Base-by-base conservation (phyloP, 108 stramenopile genomes). In the Skeletonema marinoi region DNA sequence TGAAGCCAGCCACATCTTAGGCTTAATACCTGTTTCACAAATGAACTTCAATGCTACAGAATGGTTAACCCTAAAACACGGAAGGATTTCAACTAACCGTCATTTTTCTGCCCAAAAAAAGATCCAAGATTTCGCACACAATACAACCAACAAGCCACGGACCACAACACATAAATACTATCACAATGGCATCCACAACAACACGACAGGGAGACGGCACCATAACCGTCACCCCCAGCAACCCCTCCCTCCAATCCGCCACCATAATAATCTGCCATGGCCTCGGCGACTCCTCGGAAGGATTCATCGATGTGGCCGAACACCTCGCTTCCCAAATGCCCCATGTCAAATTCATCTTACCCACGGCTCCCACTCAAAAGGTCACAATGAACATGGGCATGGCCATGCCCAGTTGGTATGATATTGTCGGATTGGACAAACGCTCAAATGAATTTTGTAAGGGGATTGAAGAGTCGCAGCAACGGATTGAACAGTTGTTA, bases 391-490 rank as follows among this genome's bases (percentile, higher is more conserved):
- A 96, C 73, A 89, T 89, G 89, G 96, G 96, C 10, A 88, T 93
- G 86, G 61, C 86, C 19, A 97, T 96, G 96, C 89, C 91, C 8
- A 86, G 89, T 2, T 98, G 98, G 98, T 98, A 96, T 73, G 96
- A 98, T 74, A 97, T 98, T 56, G 75, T 72, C 1, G 90, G 93
- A 41, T 73, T 97, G 31, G 92, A 94, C 58, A 93, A 92, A 66
- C 77, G 96, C 3, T 77, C 92, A 6, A 96, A 94, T 61, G 96
- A 98, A 77, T 71, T 85, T 5, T 97, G 95, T 73, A 66, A 86
- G 0, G 97, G 98, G 1, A 93, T 98, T 48, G 87, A 90, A 9
- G 90, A 88, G 44, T 88, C 87, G 2, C 77, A 73, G 48, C 68
- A 65, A 32, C 61, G 72, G 0, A 80, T 97, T 30, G 60, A 67